phyloP scores from a whole-genome alignment of 2,329 filamentous ascomycete species.

The Cladosporium oxysporum region DNA sequence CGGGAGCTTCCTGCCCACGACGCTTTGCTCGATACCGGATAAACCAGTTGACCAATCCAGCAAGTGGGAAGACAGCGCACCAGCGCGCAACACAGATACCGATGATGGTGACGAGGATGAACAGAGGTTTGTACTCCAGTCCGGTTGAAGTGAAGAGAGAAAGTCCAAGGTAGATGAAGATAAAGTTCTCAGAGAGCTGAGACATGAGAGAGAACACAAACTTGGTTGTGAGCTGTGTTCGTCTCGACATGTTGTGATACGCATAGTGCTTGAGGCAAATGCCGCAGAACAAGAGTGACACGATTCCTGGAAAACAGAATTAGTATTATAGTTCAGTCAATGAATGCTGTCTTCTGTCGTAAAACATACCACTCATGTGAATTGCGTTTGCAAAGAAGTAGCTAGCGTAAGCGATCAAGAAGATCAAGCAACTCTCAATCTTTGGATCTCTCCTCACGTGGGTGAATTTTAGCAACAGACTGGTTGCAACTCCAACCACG shows the following conservation, averaged over 20 bases:
- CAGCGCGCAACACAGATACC: slow-evolving; percentile 92
- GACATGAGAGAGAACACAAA: slow-evolving; percentile 94
- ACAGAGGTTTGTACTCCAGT: slow-evolving; percentile 86
- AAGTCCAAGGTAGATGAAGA: slow-evolving; percentile 96
- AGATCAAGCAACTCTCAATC: slow-evolving; percentile 92
- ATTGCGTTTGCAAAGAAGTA: slow-evolving; percentile 98
- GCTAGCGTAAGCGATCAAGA: slow-evolving; percentile 91
- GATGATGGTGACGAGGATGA: slow-evolving; percentile 88
- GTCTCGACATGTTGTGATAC: slow-evolving; percentile 99
- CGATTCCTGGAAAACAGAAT: slow-evolving; percentile 68
- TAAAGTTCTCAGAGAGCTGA: slow-evolving; percentile 97
- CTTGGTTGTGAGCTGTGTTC: slow-evolving; percentile 96
- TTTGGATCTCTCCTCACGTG: slow-evolving; percentile 90
- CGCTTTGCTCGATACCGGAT: slow-evolving; percentile 81
- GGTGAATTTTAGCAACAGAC: slow-evolving; percentile 89
- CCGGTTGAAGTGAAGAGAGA: slow-evolving; percentile 90
- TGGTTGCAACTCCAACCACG: slow-evolving; percentile 81
- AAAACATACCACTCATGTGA: slow-evolving; percentile 81
- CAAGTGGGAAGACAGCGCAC: slow-evolving; percentile 92
- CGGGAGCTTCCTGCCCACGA: slow-evolving; percentile 72
- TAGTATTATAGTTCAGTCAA: slow-evolving; percentile 4
- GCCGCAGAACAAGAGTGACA: slow-evolving; percentile 93
- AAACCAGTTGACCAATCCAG: slow-evolving; percentile 86
- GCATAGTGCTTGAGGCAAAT: slow-evolving; percentile 99
- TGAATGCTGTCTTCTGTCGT: not conserved